Conservation (phyloP, 2,329 filamentous ascomycete species). For the Beauveria scarabaeidicola region DNA sequence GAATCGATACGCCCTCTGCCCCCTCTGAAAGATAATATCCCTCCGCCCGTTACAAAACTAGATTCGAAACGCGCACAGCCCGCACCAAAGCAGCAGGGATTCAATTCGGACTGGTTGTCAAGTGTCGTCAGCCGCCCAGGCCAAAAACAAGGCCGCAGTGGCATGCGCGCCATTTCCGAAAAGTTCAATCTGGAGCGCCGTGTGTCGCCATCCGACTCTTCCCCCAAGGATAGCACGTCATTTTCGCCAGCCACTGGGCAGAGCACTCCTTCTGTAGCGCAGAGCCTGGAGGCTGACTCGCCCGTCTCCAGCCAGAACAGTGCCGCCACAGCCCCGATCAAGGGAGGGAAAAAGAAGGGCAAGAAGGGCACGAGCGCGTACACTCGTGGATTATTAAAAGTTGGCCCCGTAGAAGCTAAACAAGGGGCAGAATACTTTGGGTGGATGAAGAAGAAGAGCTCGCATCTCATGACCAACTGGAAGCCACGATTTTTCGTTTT, state of each 20-base stretch:
- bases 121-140: slow-evolving; percentile 41
- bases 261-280: slow-evolving; percentile 54
- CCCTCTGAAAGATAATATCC: slow-evolving; percentile 43
- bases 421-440: slow-evolving; percentile 83
- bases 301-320: slow-evolving; percentile 49
- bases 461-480: slow-evolving; percentile 94
- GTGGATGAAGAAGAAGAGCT: slow-evolving; percentile 99
- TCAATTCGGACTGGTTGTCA: slow-evolving; percentile 49
- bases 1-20: slow-evolving; percentile 44
- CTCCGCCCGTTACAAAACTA: slow-evolving; percentile 53
- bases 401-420: slow-evolving; percentile 75
- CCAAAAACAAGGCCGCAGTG: slow-evolving; percentile 46
- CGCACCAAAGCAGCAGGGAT: slow-evolving; percentile 33
- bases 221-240: slow-evolving; percentile 43
- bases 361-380: slow-evolving; percentile 97
- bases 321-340: slow-evolving; percentile 39
- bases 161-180: slow-evolving; percentile 81
- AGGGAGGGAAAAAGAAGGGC: slow-evolving; percentile 55
- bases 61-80: slow-evolving; percentile 31
- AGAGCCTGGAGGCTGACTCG: slow-evolving; percentile 73
- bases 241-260: slow-evolving; percentile 71
- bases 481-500: slow-evolving; percentile 94
- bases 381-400: slow-evolving; percentile 73
- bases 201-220: slow-evolving; percentile 29
- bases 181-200: slow-evolving; percentile 47